Conservation (phyloP, 2,329 filamentous ascomycete species). For the Colletotrichum destructivum region DNA sequence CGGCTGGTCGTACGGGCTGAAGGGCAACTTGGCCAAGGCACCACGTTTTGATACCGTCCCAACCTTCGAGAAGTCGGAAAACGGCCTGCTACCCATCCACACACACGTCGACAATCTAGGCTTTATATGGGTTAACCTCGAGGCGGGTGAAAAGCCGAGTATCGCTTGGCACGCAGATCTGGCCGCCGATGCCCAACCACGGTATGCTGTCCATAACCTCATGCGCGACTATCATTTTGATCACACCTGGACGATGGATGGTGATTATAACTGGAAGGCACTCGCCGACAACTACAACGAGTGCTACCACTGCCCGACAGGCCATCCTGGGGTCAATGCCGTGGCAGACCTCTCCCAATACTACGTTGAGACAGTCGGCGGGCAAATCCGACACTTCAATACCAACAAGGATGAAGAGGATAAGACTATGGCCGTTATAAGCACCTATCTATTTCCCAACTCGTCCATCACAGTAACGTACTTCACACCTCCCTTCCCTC, state of each 20-base stretch:
- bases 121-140: slow-evolving; percentile 66
- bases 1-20: slow-evolving; percentile 62
- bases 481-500: slow-evolving; percentile 44
- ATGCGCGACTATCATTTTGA: slow-evolving; percentile 46
- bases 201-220: slow-evolving; percentile 45
- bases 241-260: slow-evolving; percentile 51
- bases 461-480: slow-evolving; percentile 59
- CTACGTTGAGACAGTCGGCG: slow-evolving; percentile 52
- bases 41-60: slow-evolving; percentile 56
- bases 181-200: slow-evolving; percentile 44
- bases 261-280: slow-evolving; percentile 57
- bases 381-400: slow-evolving; percentile 55
- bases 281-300: slow-evolving; percentile 65
- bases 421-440: slow-evolving; percentile 51
- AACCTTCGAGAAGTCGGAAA: slow-evolving; percentile 56
- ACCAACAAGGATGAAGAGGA: slow-evolving; percentile 50
- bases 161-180: slow-evolving; percentile 61
- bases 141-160: slow-evolving; percentile 52
- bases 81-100: slow-evolving; percentile 60
- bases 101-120: slow-evolving; percentile 60
- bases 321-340: slow-evolving; percentile 61
- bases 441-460: slow-evolving; percentile 58
- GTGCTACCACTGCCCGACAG: slow-evolving; percentile 64
- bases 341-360: slow-evolving; percentile 62
- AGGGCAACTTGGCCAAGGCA: slow-evolving; percentile 61